These are phyloP conservation scores for Pseudocercospora eumusae DNA, from an alignment of 2,329 filamentous ascomycete species.

Conservation along the genomic window DNA sequence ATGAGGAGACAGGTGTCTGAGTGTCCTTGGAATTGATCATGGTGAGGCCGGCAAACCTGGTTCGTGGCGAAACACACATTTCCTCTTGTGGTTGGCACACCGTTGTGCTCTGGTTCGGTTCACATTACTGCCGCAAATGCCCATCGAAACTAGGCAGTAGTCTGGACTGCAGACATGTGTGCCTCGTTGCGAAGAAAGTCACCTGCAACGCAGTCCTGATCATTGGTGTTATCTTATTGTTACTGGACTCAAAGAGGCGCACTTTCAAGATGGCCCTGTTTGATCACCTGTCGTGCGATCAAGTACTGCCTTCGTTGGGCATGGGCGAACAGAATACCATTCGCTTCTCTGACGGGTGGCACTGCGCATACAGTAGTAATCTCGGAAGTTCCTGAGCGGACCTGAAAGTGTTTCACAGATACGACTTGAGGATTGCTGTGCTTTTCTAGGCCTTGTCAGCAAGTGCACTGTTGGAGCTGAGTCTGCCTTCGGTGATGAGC, in stretches of 20 bases:
- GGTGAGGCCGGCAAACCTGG: constrained; percentile 2
- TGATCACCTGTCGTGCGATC: background rate
- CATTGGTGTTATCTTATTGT: background rate
- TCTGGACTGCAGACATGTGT: background rate
- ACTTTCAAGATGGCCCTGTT: background rate
- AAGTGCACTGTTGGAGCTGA: background rate
- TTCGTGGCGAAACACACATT: constrained; percentile 4
- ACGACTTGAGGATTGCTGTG: background rate
- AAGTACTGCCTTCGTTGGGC: background rate
- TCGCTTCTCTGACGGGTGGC: background rate
- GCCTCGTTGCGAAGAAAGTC: background rate
- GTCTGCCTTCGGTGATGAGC: too few relatives aligned
- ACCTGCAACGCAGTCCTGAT: background rate
- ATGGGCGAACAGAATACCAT: background rate
- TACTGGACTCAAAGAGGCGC: background rate
- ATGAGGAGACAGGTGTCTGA: background rate
- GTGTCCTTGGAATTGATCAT: background rate
- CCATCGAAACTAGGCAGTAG: background rate
- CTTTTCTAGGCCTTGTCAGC: background rate
- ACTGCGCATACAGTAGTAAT: background rate
- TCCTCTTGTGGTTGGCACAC: background rate
- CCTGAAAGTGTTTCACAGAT: too few relatives aligned
- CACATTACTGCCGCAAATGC: background rate
- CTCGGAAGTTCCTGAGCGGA: background rate
- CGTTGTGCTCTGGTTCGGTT: background rate